These are phyloP conservation scores for Ploettnerulaceae sp. DNA, from an alignment of 2,329 filamentous ascomycete species.

Conservation along the genomic window DNA sequence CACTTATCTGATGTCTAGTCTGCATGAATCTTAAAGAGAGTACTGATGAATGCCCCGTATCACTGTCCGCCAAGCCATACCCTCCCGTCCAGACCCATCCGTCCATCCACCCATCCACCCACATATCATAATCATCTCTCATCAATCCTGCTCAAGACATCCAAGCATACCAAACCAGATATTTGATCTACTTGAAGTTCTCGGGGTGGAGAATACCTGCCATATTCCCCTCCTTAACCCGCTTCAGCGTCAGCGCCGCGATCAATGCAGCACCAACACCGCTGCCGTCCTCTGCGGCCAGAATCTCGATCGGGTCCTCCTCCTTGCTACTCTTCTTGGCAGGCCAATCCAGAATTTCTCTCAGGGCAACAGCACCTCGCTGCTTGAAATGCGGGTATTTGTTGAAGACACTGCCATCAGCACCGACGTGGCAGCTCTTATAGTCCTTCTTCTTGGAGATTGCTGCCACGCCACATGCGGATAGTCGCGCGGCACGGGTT, in stretches of 20 bases:
- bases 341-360: slow-evolving; percentile 94
- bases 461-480: slow-evolving; percentile 89
- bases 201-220: slow-evolving; percentile 61
- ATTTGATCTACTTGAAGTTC: slow-evolving; percentile 48
- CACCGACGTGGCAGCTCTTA: slow-evolving; percentile 84
- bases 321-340: slow-evolving; percentile 63
- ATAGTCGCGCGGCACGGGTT: slow-evolving; percentile 87
- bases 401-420: slow-evolving; percentile 97
- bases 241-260: slow-evolving; percentile 65
- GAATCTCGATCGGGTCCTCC: slow-evolving; percentile 81
- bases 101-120: not conserved
- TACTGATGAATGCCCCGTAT: too few relatives aligned
- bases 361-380: slow-evolving; percentile 80
- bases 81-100: too few relatives aligned
- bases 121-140: too few relatives aligned
- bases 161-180: not conserved
- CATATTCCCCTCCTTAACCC: slow-evolving; percentile 58
- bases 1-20: too few relatives aligned
- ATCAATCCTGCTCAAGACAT: not conserved
- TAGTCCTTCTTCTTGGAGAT: slow-evolving; percentile 97
- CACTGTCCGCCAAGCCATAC: too few relatives aligned
- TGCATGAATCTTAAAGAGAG: too few relatives aligned
- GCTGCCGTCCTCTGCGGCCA: slow-evolving; percentile 89
- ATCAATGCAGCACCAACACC: slow-evolving; percentile 97
- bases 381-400: slow-evolving; percentile 99